Percentiles rank a stretch among this genome's conserved stretches.
Evolutionary conservation across 2,329 filamentous ascomycete species (phyloP).

Genomic region (Cladosporium velox): DNA sequence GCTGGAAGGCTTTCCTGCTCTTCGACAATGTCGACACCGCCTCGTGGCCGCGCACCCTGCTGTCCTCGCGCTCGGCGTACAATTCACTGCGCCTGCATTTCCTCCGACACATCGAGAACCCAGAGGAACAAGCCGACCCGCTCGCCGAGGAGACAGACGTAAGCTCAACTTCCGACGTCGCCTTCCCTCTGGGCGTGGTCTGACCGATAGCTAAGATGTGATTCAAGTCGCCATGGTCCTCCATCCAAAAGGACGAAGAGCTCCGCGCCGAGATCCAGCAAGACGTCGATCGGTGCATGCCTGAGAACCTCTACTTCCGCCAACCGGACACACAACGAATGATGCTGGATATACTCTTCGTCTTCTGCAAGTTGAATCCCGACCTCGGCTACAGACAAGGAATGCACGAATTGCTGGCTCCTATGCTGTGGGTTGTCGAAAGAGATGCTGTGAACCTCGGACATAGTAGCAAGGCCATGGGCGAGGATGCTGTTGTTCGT

Average conservation of each 20-base stretch:
- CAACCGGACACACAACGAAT: conserved; percentile 74
- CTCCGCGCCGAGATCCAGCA: conserved; percentile 87
- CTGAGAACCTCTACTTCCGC: conserved; percentile 88
- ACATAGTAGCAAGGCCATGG: conserved; percentile 34
- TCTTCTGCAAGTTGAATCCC: conserved; percentile 91
- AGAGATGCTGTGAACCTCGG: conserved; percentile 70
- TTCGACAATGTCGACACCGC: conserved; percentile 66
- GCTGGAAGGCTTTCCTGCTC: conserved; percentile 89
- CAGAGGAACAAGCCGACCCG: conserved; percentile 82
- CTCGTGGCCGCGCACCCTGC: conserved; percentile 69
- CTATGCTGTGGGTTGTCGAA: conserved; percentile 81
- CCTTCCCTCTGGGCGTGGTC: conserved; percentile 26
- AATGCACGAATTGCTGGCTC: conserved; percentile 95
- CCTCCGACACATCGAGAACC: conserved; percentile 79
- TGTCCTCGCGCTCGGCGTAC: conserved; percentile 74
- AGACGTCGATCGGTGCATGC: conserved; percentile 87
- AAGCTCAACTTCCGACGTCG: conserved; percentile 33
- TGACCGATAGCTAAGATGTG: conserved; percentile 47
- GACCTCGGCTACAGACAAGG: conserved; percentile 92
- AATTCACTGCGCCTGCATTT: conserved; percentile 70
- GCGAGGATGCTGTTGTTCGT: conserved; percentile 34
- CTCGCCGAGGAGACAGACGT: conserved; percentile 78
- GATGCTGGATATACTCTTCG: conserved; percentile 85
- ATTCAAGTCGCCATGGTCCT: conserved; percentile 77
- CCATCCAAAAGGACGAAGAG: conserved; percentile 77